Evolutionary conservation across 2,329 filamentous ascomycete genomes (phyloP), one percentile per base, ranked within the genome.

Genomic region (Tolypocladium album): DNA sequence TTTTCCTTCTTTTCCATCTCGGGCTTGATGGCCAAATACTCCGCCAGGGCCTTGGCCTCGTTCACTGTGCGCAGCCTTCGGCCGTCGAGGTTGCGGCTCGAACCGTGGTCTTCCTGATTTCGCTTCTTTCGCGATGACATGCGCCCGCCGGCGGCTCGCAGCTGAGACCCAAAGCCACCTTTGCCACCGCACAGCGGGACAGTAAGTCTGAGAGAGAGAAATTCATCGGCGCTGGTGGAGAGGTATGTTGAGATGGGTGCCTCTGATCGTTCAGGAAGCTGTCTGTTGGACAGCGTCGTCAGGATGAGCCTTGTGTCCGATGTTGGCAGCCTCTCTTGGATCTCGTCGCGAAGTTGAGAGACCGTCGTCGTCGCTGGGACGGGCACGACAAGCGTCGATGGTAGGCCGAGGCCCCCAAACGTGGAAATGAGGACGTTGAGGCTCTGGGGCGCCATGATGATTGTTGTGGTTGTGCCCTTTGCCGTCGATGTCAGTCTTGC

Each of bases 1-100:
- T 92, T 93, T 72, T 97, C 92, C 70, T 90, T 90, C 74, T 88
- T 87, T 64, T 97, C 94, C 93, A 99, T 97, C 62, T 97, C 93
- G 0, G 95, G 94, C 72, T 97, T 97, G 66, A 96, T 89, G 2
- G 92, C 91, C 2, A 97, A 82, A 69, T 97, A 97, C 72, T 97
- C 92, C 0, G 95, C 94, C 24, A 99, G 79, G 1, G 91, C 90
- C 74, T 99, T 99, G 40, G 94, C 94, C 72, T 99, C 94, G 43
- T 89, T 93, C 36, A 97, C 90, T 2, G 94, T 97, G 57, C 95
- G 87, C 59, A 99, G 74, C 60, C 94, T 84, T 27, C 94, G 86
- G 0, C 94, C 94, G 68, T 97, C 94, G 2, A 99, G 81, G 66
- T 97, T 99, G 64, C 94, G 86, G 70, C 90, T 96, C 2, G 92